Evolutionary conservation across 345 rosid species (phyloP).

Genomic region (Diplotaxis tenuifolia): DNA sequence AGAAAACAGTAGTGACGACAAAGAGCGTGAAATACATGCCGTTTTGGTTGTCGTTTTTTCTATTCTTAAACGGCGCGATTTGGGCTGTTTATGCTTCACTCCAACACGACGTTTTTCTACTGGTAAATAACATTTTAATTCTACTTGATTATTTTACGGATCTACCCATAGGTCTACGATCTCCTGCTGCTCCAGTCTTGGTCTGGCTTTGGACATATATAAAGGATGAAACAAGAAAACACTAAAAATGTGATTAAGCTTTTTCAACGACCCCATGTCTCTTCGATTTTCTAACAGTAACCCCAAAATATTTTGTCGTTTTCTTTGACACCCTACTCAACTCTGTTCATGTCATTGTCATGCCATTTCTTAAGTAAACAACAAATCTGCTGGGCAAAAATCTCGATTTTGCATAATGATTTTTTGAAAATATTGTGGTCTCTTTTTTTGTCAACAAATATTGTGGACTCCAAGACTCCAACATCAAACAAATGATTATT

Average conservation of each 20-base stretch:
- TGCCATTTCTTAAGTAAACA: not conserved
- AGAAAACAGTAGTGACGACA: slow-evolving; percentile 67
- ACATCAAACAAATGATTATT: slow-evolving; percentile 12
- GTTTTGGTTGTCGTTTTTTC: slow-evolving; percentile 59
- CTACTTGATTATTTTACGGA: not conserved
- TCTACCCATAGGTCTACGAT: not conserved
- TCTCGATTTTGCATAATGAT: not conserved
- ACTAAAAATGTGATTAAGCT: not conserved
- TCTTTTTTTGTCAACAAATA: too few species aligned
- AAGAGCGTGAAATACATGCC: slow-evolving; percentile 83
- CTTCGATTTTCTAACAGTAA: not conserved
- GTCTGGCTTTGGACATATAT: not conserved
- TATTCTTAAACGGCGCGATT: slow-evolving; percentile 65
- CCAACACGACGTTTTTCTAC: slow-evolving; percentile 48
- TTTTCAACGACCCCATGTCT: slow-evolving; percentile 10
- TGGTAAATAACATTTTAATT: slow-evolving; percentile 38
- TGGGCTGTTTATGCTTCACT: slow-evolving; percentile 65
- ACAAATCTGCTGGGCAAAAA: not conserved
- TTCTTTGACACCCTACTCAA: not conserved
- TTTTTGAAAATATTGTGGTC: too few species aligned
- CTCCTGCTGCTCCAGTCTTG: not conserved
- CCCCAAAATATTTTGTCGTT: slow-evolving; percentile 15
- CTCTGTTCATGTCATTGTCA: not conserved
- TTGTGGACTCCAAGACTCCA: slow-evolving; percentile 33
- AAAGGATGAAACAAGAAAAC: not conserved